Base-by-base conservation (phyloP, 2,329 filamentous ascomycete genomes). In the Cercospora brassicicola region DNA sequence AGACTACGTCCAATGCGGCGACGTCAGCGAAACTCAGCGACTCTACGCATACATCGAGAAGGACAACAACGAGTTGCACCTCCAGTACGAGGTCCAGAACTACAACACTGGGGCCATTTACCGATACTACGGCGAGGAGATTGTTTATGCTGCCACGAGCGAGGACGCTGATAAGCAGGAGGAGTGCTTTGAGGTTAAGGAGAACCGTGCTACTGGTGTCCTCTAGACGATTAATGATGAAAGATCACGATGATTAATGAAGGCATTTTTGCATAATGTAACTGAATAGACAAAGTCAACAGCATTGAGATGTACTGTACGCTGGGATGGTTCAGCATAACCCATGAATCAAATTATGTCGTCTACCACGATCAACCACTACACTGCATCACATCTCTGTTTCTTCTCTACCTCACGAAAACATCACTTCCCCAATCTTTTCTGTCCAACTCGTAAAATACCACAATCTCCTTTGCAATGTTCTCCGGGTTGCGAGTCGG, bases 1-100 rank as follows among this genome's bases (percentile, higher is more conserved):
- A 18, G 69, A 71, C 64, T 75, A 73, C 70, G 65, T 70, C n/a
- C 31, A 73, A 61, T 75, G 73, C 72, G 69, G 63, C 39, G 18
- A 39, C 1, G 55, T 67, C 61, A 69, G 67, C 67, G 45, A 72
- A 5, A 69, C 59, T 11, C 70, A 69, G 26, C 30, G 33, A 6
- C 51, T 73, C 15, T 64, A 23, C 20, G 73, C 73, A 11, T 74
- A 71, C 66, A 73, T 75, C 59, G 69, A 56, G 31, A 67, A 70
- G 64, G 62, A 45, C 51, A 71, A 56, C 36, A 73, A 71, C 64
- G 10, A 57, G 53, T 57, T 75, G 31, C 70, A 70, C 64, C 64
- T 75, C 13, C 28, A 71, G 59, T 73, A 73, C 59, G 67, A 70
- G 42, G 67, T 70, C 28, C 33, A 51, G 10, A 56, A 65, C 18